These are phyloP conservation scores for Wallacemonas collosoma DNA, from an alignment of 208 protist species.

Conservation along the genomic window DNA sequence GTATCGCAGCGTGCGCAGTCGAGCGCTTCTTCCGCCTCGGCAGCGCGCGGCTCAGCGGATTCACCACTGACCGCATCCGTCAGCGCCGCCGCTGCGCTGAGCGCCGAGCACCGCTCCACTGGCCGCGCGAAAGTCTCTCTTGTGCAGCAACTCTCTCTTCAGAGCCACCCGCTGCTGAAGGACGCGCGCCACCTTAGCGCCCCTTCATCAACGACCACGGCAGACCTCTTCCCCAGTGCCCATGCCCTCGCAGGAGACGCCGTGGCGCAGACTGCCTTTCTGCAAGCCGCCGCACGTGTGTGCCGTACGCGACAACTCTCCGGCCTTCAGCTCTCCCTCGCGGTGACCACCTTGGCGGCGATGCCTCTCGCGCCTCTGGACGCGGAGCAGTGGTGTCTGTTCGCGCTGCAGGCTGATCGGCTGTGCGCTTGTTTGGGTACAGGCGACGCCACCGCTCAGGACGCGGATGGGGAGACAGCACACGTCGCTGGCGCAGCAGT, in stretches of 20 bases:
- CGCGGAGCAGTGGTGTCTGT: slow-evolving; percentile 14
- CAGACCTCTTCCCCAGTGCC: slow-evolving; percentile 23
- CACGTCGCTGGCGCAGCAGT: slow-evolving; percentile 32
- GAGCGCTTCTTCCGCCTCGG: slow-evolving; percentile 16
- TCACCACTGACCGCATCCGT: too few species aligned
- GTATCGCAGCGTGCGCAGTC: not conserved
- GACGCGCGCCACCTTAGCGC: slow-evolving; percentile 18
- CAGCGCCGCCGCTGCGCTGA: too few species aligned
- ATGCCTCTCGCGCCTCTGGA: slow-evolving; percentile 13
- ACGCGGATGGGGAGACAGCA: not conserved
- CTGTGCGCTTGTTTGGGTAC: slow-evolving; percentile 7
- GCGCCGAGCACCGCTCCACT: too few species aligned
- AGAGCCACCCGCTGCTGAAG: slow-evolving; percentile 26
- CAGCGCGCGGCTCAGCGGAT: too few species aligned
- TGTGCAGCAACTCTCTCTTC: slow-evolving; percentile 9
- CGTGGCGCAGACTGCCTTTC: slow-evolving; percentile 22
- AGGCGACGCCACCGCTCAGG: not conserved
- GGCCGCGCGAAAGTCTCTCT: slow-evolving; percentile 4
- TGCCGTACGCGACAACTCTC: slow-evolving; percentile 14
- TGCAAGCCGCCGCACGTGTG: slow-evolving; percentile 16
- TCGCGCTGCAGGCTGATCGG: slow-evolving; percentile 21
- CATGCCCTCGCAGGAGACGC: slow-evolving; percentile 20
- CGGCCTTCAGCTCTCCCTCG: slow-evolving; percentile 26
- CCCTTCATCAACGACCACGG: slow-evolving; percentile 6
- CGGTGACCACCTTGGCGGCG: slow-evolving; percentile 22